Evolutionary conservation across 2,329 filamentous ascomycete genomes (phyloP).

Genomic region (Stagonosporopsis rhizophila): DNA sequence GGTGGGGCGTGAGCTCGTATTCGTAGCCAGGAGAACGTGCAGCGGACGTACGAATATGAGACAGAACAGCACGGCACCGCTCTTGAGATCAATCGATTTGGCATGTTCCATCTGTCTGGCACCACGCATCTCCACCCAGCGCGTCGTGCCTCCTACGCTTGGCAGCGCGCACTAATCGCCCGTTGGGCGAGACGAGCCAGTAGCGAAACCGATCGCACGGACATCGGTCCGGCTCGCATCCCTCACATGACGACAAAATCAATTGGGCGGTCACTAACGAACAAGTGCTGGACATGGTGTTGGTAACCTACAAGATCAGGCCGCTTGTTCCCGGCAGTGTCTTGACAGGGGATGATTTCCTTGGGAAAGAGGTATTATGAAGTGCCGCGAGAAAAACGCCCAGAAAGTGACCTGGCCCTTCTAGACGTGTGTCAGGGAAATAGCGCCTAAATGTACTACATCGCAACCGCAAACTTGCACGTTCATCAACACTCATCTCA

Average conservation of each 20-base stretch:
- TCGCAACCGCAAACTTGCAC: neutral
- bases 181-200: constrained; percentile 1
- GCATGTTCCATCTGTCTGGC: neutral
- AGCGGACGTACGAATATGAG: neutral
- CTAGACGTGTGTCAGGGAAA: neutral
- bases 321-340: neutral
- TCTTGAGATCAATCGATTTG: neutral
- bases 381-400: neutral
- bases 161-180: constrained; percentile 4
- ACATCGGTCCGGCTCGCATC: neutral
- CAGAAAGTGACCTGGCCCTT: neutral
- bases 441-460: no score
- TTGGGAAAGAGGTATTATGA: neutral
- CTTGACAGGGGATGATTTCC: no score
- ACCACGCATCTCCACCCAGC: neutral
- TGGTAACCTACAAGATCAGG: neutral
- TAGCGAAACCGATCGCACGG: neutral
- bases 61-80: neutral
- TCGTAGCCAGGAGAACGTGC: constrained; percentile 5
- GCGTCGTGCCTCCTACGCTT: constrained; percentile 8
- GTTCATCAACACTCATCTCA: neutral
- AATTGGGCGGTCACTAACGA: neutral
- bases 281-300: neutral
- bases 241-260: neutral
- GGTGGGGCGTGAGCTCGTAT: constrained; percentile 13